Conservation (phyloP, 805 yeast species). For the Tetrapisispora pingtungensis region DNA sequence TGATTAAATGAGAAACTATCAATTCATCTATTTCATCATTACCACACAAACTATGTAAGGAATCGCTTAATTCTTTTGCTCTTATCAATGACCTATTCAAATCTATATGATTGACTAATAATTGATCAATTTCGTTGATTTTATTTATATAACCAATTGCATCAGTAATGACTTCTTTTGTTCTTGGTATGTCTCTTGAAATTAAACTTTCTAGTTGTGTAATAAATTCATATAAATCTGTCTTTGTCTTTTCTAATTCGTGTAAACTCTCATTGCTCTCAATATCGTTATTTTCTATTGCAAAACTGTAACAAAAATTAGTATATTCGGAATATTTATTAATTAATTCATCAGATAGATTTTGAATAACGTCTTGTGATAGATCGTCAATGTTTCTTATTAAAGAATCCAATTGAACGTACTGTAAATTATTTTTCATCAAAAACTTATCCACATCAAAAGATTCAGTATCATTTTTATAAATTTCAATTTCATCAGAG, state of each 20-base stretch:
- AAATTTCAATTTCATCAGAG: conserved; percentile 13
- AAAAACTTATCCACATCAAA: conserved; percentile 24
- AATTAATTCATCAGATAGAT: conserved; percentile 20
- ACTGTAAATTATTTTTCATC: conserved; percentile 26
- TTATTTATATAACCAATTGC: conserved; percentile 20
- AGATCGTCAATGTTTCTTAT: conserved; percentile 18
- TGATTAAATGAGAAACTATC: conserved; percentile 11
- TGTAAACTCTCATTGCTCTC: conserved; percentile 15
- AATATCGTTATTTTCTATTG: neutral
- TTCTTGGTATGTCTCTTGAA: conserved; percentile 14
- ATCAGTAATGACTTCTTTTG: conserved; percentile 18
- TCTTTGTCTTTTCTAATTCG: conserved; percentile 17
- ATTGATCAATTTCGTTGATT: conserved; percentile 16
- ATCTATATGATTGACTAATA: conserved; percentile 12
- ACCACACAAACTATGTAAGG: conserved; percentile 22
- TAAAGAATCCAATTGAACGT: conserved; percentile 22
- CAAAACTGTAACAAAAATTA: conserved; percentile 19
- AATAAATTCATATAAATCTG: conserved; percentile 17
- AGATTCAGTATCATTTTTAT: neutral
- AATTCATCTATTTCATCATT: conserved; percentile 14
- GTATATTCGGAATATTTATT: conserved; percentile 20
- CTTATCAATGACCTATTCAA: conserved; percentile 11
- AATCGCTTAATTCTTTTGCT: conserved; percentile 17
- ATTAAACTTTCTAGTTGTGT: conserved; percentile 14
- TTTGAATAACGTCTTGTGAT: conserved; percentile 18